Percentiles rank a stretch among this genome's conserved stretches.
Conservation (phyloP, 495 filamentous ascomycete species). For the Lasiosphaeris hirsuta region DNA sequence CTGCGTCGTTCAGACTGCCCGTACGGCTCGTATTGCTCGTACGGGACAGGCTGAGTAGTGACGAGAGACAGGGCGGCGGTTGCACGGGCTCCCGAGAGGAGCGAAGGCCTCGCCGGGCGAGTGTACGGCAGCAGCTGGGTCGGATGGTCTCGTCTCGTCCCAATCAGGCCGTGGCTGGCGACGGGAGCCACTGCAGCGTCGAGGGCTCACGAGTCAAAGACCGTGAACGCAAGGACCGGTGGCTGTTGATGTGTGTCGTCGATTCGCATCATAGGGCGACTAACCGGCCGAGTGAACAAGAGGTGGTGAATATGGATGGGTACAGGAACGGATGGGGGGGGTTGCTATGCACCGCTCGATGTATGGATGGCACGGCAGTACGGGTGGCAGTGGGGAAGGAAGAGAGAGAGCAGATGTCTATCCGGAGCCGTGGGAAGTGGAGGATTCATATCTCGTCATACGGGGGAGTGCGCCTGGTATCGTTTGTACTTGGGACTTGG, state of each 20-base stretch:
- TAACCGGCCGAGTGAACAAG: background rate
- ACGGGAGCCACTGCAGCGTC: constrained; percentile 3
- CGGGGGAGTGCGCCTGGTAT: constrained; percentile 20
- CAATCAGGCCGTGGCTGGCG: background rate
- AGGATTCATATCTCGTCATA: constrained; percentile 32
- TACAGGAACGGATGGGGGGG: background rate
- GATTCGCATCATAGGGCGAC: constrained; percentile 24
- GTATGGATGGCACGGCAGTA: constrained; percentile 5
- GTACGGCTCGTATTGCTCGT: constrained; percentile 9
- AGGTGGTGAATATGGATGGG: background rate
- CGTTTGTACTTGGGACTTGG: background rate
- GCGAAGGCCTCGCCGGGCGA: background rate
- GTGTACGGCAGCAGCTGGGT: background rate
- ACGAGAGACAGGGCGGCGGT: constrained; percentile 4
- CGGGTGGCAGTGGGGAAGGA: constrained; percentile 13
- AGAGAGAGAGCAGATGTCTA: constrained; percentile 21
- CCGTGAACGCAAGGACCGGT: constrained; percentile 6
- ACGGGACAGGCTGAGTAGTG: constrained; percentile 4
- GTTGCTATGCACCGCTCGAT: background rate
- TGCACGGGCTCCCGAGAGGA: constrained; percentile 5
- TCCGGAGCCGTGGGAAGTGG: constrained; percentile 29
- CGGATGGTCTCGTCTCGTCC: constrained; percentile 5
- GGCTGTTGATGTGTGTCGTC: constrained; percentile 4
- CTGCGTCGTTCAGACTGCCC: constrained; percentile 8
- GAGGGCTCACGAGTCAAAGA: constrained; percentile 8